Percentiles rank a stretch among this genome's conserved stretches.
These are phyloP conservation scores for Epichloe baconii DNA, from an alignment of 2,329 filamentous ascomycete species.

Conservation along the genomic window DNA sequence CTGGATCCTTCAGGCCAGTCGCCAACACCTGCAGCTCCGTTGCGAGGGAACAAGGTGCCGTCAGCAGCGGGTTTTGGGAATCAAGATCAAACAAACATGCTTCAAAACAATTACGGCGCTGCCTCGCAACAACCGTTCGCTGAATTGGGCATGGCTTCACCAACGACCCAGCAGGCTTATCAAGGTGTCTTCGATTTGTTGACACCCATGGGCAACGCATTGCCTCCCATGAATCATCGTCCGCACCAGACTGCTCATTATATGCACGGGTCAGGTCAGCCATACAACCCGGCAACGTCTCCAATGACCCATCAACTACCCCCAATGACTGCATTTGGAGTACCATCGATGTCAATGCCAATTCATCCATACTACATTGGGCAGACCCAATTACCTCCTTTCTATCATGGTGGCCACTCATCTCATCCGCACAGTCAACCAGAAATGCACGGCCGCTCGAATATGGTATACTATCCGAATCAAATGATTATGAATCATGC, in stretches of 20 bases:
- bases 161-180: constrained; percentile 11
- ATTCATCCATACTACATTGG: constrained; percentile 34
- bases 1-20: background rate
- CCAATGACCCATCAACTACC: constrained; percentile 24
- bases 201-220: constrained; percentile 28
- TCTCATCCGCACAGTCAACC: constrained; percentile 23
- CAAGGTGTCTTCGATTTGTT: constrained; percentile 37
- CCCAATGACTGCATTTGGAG: constrained; percentile 28
- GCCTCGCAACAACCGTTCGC: constrained; percentile 3
- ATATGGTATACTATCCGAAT: constrained; percentile 30
- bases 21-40: background rate
- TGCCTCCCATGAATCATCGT: constrained; percentile 29
- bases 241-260: constrained; percentile 19
- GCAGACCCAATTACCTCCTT: constrained; percentile 31
- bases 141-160: constrained; percentile 29
- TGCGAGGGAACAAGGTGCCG: background rate
- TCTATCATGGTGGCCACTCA: constrained; percentile 28
- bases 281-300: constrained; percentile 22
- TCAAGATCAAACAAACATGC: background rate
- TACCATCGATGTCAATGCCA: constrained; percentile 25
- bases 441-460: constrained; percentile 23
- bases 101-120: background rate
- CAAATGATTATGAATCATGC: constrained; percentile 29
- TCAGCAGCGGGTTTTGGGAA: background rate
- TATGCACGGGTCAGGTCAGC: constrained; percentile 18